phyloP scores from a whole-genome alignment of 225 moss, liverwort and hornwort species.

The Climacium dendroides region DNA sequence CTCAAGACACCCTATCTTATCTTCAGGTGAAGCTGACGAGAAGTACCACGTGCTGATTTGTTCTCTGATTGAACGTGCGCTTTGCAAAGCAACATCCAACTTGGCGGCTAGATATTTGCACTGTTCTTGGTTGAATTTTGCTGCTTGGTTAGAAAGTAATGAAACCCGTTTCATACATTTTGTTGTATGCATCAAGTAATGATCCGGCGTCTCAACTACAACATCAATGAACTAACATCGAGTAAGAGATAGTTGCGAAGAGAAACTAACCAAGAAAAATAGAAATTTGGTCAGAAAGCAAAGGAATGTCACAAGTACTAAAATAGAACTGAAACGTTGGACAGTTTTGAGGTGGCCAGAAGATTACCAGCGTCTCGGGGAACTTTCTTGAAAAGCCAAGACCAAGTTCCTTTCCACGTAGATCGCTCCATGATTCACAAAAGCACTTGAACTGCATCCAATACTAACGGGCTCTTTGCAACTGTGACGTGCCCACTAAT shows the following conservation, averaged over 20 bases:
- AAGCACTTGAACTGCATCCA: neutral
- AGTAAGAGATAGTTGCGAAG: neutral
- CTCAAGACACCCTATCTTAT: neutral
- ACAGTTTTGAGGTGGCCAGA: neutral
- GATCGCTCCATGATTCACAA: neutral
- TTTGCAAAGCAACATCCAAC: neutral
- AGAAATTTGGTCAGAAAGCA: neutral
- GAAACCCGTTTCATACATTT: neutral
- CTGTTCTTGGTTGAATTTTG: neutral
- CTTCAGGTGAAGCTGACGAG: neutral
- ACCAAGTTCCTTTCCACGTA: neutral
- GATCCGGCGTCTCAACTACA: neutral
- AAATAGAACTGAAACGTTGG: neutral
- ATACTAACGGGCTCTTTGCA: neutral
- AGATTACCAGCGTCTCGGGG: neutral
- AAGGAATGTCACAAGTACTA: neutral
- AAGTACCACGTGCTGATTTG: neutral
- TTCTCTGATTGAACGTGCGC: neutral
- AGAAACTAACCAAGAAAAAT: neutral
- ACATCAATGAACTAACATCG: neutral
- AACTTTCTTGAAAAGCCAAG: accelerated
- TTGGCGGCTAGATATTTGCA: neutral
- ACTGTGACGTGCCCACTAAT: neutral
- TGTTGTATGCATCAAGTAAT: neutral
- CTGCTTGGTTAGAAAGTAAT: neutral